Evolutionary conservation across 1,139 yeast species (phyloP).

Genomic region (Pneumocystis jirovecii): DNA sequence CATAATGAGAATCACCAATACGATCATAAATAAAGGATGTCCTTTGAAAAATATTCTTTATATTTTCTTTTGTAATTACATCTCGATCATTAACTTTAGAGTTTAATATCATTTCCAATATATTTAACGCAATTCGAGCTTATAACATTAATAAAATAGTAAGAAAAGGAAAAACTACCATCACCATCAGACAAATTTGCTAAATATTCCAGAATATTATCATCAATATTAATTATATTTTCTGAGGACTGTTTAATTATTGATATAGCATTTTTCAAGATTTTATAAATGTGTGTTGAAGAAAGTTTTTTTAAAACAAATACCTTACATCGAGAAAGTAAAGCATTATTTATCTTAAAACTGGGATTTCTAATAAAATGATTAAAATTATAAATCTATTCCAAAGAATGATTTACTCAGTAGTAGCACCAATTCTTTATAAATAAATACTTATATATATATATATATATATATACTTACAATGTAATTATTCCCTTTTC

Average conservation of each 20-base stretch:
- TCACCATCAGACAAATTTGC: slow-evolving; percentile 78
- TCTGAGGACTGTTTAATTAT: background rate
- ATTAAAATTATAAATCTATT: background rate
- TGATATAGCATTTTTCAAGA: slow-evolving; percentile 43
- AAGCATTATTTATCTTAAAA: slow-evolving; percentile 73
- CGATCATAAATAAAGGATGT: slow-evolving; percentile 65
- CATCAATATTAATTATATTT: slow-evolving; percentile 13
- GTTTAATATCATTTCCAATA: slow-evolving; percentile 41
- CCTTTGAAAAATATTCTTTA: slow-evolving; percentile 32
- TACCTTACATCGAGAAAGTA: slow-evolving; percentile 76
- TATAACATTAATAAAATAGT: background rate
- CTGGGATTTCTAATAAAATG: slow-evolving; percentile 47
- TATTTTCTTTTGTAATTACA: slow-evolving; percentile 19
- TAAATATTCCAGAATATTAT: slow-evolving; percentile 51
- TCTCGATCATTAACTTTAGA: slow-evolving; percentile 6
- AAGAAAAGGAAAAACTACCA: slow-evolving; percentile 4
- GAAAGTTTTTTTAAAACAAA: slow-evolving; percentile 59
- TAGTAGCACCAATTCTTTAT: slow-evolving; percentile 71
- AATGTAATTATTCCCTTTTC: slow-evolving; percentile 30
- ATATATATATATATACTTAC: slow-evolving; percentile 1
- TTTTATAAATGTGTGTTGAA: slow-evolving; percentile 38
- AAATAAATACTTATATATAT: background rate
- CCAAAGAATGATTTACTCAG: slow-evolving; percentile 35
- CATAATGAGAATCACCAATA: slow-evolving; percentile 85
- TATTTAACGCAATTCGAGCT: slow-evolving; percentile 65